Evolutionary conservation across 1,284 basidiomycete species (phyloP), one percentile per base, ranked within the genome.

Genomic region (Singerocomus rubriflavus): DNA sequence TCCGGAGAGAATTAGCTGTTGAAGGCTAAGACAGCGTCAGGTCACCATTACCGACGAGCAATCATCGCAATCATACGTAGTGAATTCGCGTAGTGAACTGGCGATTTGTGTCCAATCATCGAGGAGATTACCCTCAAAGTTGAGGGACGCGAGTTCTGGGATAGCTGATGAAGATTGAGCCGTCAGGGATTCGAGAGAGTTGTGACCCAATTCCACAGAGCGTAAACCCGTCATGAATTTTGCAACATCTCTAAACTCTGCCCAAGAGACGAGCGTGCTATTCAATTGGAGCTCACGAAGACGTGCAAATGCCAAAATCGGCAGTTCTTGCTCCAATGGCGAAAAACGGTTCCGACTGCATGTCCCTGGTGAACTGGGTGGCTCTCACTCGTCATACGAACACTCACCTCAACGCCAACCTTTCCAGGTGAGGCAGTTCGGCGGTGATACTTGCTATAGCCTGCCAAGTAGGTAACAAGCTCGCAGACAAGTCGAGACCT

Each of bases 401-500:
- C 45, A 71, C 78, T 62, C 59, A 95, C 93, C 93, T 94, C 55
- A 98, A 67, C 26, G 83, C 74, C 16, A 98, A 74, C 36, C 79
- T 77, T 52, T 81, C 76, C 13, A 98, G 76, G 10, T 65, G 65
- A 6, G 78, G 78, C 1, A 98, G 71, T 59, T 87, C 85, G 4
- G 64, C 58, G 11, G 80, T 70, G 55, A 98, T 91, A 16, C 71
- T 62, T 1, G 84, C 80, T 10, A 97, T 73, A 9, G 77, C 72
- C 26, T 82, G 72, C 91, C 95, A 95, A 42, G 70, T 75, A 3
- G 85, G 68, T 7, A 98, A 58, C 13, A 98, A 76, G 63, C 81
- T 94, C 35, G 76, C 75, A 12, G 93, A 94, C 25, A 99, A 73
- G 69, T 98, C 89, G 29, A 99, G 75, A 16, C 82, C 84, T 8